phyloP scores from a whole-genome alignment of 345 rosid species.

The Microthlaspi erraticum region DNA sequence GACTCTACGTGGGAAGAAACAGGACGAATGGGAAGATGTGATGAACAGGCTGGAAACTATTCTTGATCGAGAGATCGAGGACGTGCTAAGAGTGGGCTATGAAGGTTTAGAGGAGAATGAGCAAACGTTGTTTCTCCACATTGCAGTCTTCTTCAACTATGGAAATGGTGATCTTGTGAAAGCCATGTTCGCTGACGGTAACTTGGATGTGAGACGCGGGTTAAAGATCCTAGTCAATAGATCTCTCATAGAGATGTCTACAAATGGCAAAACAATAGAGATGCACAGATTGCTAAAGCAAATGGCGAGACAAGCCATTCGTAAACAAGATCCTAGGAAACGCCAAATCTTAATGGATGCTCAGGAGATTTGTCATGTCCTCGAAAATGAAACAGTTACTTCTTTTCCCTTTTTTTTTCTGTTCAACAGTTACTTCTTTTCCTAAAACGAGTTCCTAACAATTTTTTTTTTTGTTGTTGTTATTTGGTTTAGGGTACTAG shows the following conservation, averaged over 20 bases:
- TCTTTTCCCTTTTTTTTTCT: not conserved
- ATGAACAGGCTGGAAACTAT: conserved; percentile 1
- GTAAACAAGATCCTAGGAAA: conserved; percentile 16
- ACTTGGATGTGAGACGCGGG: not conserved
- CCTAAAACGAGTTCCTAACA: not conserved
- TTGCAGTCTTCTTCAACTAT: conserved; percentile 44
- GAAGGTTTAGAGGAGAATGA: conserved; percentile 29
- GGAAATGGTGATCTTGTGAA: not conserved
- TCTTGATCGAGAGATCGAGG: conserved; percentile 23
- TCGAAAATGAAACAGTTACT: conserved; percentile 24
- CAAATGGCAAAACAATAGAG: not conserved
- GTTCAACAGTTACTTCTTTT: not conserved
- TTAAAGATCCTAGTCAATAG: conserved; percentile 15
- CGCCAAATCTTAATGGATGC: conserved; percentile 27
- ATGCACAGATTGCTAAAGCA: conserved; percentile 45
- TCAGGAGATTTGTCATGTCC: conserved; percentile 29
- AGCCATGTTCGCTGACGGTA: conserved; percentile 2
- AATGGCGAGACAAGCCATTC: conserved; percentile 31
- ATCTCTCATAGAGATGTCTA: conserved; percentile 25
- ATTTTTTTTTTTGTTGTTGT: not conserved
- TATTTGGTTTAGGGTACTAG: conserved; percentile 32
- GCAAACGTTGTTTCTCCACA: conserved; percentile 39
- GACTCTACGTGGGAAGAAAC: not conserved
- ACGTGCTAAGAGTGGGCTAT: conserved; percentile 34
- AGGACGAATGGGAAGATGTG: conserved; percentile 24